A percentile compares a stretch with the other conserved stretches of the same genome.
Evolutionary conservation across 75 land plant species (phyloP).

Genomic region (Isoetes taiwanensis): DNA sequence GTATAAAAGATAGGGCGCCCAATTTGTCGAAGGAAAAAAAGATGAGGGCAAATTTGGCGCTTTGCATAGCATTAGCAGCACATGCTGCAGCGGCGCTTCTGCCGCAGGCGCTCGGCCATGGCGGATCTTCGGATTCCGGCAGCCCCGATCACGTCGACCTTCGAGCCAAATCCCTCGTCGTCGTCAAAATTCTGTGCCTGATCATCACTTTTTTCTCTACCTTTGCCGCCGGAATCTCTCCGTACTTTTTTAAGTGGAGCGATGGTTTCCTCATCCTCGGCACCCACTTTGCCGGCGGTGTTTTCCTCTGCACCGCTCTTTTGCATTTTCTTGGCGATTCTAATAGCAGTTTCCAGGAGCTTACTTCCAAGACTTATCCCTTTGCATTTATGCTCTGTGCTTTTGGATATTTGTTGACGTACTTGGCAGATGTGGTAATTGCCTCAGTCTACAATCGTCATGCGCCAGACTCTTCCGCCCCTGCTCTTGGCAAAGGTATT

Average conservation of each 20-base stretch:
- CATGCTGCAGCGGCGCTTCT: too few relatives aligned
- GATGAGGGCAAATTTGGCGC: too few relatives aligned
- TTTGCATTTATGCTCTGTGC: constrained; percentile 77
- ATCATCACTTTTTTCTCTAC: constrained; percentile 55
- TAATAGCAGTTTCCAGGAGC: constrained; percentile 33
- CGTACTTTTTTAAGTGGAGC: constrained; percentile 69
- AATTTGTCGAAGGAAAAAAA: too few relatives aligned
- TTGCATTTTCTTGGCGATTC: constrained; percentile 74
- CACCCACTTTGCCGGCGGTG: constrained; percentile 87
- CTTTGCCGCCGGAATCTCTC: constrained; percentile 64
- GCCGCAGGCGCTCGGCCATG: too few relatives aligned
- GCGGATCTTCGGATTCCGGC: too few relatives aligned
- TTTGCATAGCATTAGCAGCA: too few relatives aligned
- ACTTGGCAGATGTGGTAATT: constrained; percentile 48
- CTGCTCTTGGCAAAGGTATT: too few relatives aligned
- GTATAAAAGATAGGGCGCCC: too few relatives aligned
- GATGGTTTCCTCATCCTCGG: constrained; percentile 51
- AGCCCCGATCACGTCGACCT: constrained; percentile 18
- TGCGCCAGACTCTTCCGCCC: constrained; percentile 2
- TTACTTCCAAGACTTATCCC: constrained; percentile 42
- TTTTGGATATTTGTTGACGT: constrained; percentile 54
- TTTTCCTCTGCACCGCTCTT: constrained; percentile 57
- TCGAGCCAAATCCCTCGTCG: constrained; percentile 32
- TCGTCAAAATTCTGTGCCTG: constrained; percentile 54
- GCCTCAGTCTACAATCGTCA: constrained; percentile 14